A percentile compares a stretch with the other conserved stretches of the same genome.
These are phyloP conservation scores for Ganoderma multipileum DNA, from an alignment of 1,284 basidiomycete species.

Conservation along the genomic window DNA sequence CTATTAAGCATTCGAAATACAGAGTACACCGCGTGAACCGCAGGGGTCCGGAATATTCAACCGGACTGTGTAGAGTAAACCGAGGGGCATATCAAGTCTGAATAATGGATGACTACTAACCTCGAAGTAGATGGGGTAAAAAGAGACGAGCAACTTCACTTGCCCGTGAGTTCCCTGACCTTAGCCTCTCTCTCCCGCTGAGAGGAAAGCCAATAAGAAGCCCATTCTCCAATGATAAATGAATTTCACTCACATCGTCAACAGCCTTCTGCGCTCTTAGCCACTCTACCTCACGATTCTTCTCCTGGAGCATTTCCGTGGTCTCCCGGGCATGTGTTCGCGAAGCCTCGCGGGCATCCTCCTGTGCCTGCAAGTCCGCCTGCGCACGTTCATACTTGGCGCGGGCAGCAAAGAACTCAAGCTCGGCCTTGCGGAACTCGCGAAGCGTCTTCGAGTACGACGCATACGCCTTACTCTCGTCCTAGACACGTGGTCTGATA, in stretches of 20 bases:
- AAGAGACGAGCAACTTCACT: slow-evolving; percentile 15
- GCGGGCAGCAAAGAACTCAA: slow-evolving; percentile 53
- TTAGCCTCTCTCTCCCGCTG: slow-evolving; percentile 53
- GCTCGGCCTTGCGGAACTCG: slow-evolving; percentile 56
- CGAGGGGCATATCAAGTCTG: no score
- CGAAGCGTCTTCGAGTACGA: slow-evolving; percentile 50
- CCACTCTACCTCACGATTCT: slow-evolving; percentile 59
- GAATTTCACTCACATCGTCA: slow-evolving; percentile 48
- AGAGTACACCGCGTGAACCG: no score
- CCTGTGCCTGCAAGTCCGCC: slow-evolving; percentile 49
- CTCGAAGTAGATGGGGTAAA: no score
- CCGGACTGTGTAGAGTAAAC: not conserved
- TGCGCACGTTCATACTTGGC: slow-evolving; percentile 54
- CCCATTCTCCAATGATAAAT: not conserved
- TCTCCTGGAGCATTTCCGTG: slow-evolving; percentile 58
- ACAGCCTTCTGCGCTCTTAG: slow-evolving; percentile 55
- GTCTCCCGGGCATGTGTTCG: slow-evolving; percentile 51
- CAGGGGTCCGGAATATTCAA: no score
- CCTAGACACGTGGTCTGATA: slow-evolving; percentile 40
- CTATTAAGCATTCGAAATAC: not conserved
- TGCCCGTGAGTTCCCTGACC: slow-evolving; percentile 45
- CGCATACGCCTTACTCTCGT: slow-evolving; percentile 53
- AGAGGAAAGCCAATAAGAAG: not conserved
- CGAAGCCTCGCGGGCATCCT: slow-evolving; percentile 52
- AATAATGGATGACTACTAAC: no score